phyloP scores from a whole-genome alignment of 2,329 filamentous ascomycete genomes.

The Colletotrichum eleusines region DNA sequence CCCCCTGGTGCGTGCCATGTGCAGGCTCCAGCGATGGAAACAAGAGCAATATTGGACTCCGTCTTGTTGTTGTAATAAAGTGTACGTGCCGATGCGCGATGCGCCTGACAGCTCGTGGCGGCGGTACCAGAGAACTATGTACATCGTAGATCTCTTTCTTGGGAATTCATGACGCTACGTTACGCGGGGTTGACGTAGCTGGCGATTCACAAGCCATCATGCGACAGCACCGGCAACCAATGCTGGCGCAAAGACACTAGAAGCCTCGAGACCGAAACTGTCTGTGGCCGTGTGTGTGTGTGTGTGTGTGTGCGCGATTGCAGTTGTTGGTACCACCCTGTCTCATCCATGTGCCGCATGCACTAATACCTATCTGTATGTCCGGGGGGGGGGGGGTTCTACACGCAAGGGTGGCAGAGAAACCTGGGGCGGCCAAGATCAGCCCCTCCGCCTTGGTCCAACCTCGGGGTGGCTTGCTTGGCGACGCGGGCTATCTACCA shows the following conservation, averaged over 20 bases:
- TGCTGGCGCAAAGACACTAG: slow-evolving; percentile 1
- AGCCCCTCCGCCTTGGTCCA: slow-evolving; percentile 21
- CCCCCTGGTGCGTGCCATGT: slow-evolving; percentile 15
- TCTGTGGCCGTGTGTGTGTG: background rate
- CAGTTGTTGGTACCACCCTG: slow-evolving; percentile 1
- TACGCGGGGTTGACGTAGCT: slow-evolving; percentile 5
- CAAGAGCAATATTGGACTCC: background rate
- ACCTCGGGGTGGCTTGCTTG: slow-evolving; percentile 22
- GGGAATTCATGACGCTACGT: no score
- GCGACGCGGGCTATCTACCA: slow-evolving; percentile 25
- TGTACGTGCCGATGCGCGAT: background rate
- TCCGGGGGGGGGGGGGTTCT: slow-evolving; percentile 28
- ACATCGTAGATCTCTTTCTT: no score
- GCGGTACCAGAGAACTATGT: background rate
- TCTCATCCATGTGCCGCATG: background rate
- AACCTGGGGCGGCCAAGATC: slow-evolving; percentile 41
- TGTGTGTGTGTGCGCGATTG: background rate
- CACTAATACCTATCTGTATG: background rate
- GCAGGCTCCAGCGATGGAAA: slow-evolving; percentile 19
- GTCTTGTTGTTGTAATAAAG: background rate
- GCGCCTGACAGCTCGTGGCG: background rate
- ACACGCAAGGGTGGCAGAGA: slow-evolving; percentile 33
- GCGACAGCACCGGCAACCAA: background rate
- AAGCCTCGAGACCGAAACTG: slow-evolving; percentile 1
- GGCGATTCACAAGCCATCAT: slow-evolving; percentile 1